Conservation (phyloP, 176 grass and related monocot genomes). For the Thalia dealbata region DNA sequence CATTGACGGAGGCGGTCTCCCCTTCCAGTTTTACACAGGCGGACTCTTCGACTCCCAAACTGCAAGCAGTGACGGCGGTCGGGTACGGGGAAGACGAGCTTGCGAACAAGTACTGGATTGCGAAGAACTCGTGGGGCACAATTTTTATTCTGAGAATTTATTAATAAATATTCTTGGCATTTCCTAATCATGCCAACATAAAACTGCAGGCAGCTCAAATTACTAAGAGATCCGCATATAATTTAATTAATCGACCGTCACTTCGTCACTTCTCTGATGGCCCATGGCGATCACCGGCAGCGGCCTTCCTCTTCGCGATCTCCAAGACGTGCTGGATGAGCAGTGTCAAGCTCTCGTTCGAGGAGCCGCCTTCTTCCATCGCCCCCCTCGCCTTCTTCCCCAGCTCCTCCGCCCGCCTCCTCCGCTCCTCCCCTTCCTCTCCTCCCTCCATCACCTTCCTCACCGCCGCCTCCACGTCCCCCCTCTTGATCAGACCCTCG, state of each 20-base stretch:
- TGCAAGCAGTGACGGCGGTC: constrained; percentile 52
- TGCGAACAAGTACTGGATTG: constrained; percentile 6
- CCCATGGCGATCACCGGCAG: too few species aligned
- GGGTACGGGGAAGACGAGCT: constrained; percentile 8
- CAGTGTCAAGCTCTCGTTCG: not conserved
- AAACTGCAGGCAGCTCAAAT: constrained; percentile 24
- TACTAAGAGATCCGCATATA: too few species aligned
- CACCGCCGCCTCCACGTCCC: not conserved
- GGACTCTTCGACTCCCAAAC: constrained; percentile 52
- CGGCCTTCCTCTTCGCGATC: not conserved
- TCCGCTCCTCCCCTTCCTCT: not conserved
- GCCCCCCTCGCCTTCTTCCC: not conserved
- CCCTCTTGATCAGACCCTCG: not conserved
- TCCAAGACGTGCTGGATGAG: not conserved
- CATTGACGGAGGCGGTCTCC: too few species aligned
- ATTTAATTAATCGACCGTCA: constrained; percentile 27
- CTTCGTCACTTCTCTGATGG: too few species aligned
- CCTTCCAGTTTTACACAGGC: constrained; percentile 43
- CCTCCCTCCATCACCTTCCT: not conserved
- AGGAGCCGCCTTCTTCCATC: not conserved
- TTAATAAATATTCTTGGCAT: too few species aligned
- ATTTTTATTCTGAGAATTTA: too few species aligned
- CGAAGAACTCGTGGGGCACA: constrained; percentile 46
- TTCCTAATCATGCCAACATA: too few species aligned
- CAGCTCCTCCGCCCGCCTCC: not conserved